A percentile compares a stretch with the other conserved stretches of the same genome.
These are phyloP conservation scores for Cystoisospora suis DNA, from an alignment of 169 alveolate genomes.

Conservation along the genomic window DNA sequence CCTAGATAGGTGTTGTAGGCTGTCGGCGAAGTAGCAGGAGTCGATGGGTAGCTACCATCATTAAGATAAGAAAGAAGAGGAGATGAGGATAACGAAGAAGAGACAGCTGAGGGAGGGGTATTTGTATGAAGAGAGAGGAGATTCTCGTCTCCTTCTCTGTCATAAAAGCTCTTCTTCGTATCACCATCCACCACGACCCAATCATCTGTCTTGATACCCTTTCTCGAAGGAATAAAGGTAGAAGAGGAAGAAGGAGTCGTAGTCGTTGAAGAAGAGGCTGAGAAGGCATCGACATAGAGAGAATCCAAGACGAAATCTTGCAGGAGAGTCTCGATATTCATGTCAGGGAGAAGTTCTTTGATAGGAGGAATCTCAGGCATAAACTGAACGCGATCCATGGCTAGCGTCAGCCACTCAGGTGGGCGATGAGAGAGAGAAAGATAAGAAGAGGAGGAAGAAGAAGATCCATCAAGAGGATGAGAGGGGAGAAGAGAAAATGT, in stretches of 20 bases:
- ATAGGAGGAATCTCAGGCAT: slow-evolving; percentile 13
- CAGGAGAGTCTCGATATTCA: background rate
- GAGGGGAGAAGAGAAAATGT: background rate
- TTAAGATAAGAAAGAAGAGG: too few relatives aligned
- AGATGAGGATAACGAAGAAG: too few relatives aligned
- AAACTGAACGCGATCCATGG: background rate
- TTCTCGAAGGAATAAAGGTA: background rate
- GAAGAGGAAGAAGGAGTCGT: background rate
- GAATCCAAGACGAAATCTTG: background rate
- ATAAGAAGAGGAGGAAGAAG: too few relatives aligned
- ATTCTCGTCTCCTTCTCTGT: too few relatives aligned
- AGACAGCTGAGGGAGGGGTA: too few relatives aligned
- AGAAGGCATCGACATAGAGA: background rate
- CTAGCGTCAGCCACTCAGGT: slow-evolving; percentile 16
- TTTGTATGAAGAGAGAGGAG: too few relatives aligned
- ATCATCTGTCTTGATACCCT: background rate
- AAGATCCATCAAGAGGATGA: too few relatives aligned
- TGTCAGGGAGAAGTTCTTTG: background rate
- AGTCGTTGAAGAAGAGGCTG: too few relatives aligned
- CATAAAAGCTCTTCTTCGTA: background rate
- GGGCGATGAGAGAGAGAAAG: background rate
- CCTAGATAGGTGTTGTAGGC: too few relatives aligned
- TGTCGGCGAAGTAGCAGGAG: too few relatives aligned
- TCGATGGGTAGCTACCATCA: too few relatives aligned
- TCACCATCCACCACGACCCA: background rate